Evolutionary conservation across 2,329 filamentous ascomycete species (phyloP).

Genomic region (Penicillium sp.): DNA sequence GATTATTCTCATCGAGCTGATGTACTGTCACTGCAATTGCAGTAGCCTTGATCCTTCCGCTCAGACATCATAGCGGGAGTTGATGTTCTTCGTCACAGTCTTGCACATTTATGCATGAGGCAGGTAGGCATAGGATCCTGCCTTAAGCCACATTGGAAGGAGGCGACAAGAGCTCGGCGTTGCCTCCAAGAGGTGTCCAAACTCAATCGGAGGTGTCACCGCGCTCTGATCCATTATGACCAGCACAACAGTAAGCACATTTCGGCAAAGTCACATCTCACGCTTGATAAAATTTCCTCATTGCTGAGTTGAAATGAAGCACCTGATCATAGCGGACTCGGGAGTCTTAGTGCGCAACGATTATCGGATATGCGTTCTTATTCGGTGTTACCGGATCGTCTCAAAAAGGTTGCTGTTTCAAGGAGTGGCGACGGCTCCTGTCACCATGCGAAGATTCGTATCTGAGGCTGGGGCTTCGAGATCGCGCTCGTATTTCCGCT

Average conservation of each 20-base stretch:
- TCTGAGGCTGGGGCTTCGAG: constrained; percentile 15
- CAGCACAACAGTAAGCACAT: background rate
- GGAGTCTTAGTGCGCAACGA: background rate
- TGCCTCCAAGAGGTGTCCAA: constrained; percentile 6
- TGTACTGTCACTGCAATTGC: constrained; percentile 14
- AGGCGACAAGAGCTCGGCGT: background rate
- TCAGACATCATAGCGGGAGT: background rate
- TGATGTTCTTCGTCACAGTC: background rate
- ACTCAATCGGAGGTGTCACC: constrained; percentile 7
- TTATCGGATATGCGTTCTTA: constrained; percentile 14
- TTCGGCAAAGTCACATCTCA: constrained; percentile 9
- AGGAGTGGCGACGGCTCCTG: background rate
- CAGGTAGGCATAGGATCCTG: constrained; percentile 2
- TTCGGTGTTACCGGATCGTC: constrained; percentile 17
- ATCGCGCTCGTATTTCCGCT: constrained; percentile 24
- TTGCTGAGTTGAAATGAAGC: constrained; percentile 5
- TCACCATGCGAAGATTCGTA: background rate
- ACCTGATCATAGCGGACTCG: background rate
- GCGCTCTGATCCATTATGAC: background rate
- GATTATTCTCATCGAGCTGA: constrained; percentile 6
- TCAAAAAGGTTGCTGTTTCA: constrained; percentile 9
- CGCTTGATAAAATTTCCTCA: constrained; percentile 19
- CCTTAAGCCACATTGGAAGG: background rate
- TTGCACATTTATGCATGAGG: constrained; percentile 4
- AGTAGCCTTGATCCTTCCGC: constrained; percentile 12